Percentiles rank a stretch among this genome's conserved stretches.
phyloP scores from a whole-genome alignment of 129 eudicot genomes.

The Flaveria brownii region DNA sequence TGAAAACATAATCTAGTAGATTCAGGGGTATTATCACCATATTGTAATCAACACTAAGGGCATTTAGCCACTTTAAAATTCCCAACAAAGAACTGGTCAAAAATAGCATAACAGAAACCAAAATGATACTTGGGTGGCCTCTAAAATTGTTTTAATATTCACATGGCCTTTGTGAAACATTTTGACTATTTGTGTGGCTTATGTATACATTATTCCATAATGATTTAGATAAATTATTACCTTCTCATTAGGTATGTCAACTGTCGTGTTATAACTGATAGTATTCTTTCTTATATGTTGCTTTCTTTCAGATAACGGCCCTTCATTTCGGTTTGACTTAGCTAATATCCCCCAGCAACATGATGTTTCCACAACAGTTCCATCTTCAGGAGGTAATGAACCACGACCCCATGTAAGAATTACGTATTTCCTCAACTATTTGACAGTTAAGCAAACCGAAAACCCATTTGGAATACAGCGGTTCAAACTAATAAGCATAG shows the following conservation, averaged over 20 bases:
- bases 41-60: too few relatives aligned
- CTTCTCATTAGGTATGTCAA: conserved; percentile 41
- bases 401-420: conserved; percentile 67
- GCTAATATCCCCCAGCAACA: conserved; percentile 46
- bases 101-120: too few relatives aligned
- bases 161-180: too few relatives aligned
- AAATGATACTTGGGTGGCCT: too few relatives aligned
- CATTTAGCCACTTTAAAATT: too few relatives aligned
- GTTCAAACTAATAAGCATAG: conserved; percentile 16
- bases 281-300: conserved; percentile 33
- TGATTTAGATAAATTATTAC: conserved; percentile 20
- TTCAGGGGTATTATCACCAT: too few relatives aligned
- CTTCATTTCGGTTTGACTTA: conserved; percentile 39
- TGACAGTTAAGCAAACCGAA: conserved; percentile 16
- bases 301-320: conserved; percentile 44
- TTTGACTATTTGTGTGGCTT: too few relatives aligned
- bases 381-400: conserved; percentile 44
- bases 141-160: too few relatives aligned
- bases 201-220: too few relatives aligned
- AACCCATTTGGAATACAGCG: conserved; percentile 3
- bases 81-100: too few relatives aligned
- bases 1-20: too few relatives aligned
- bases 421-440: conserved; percentile 78
- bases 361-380: conserved; percentile 22
- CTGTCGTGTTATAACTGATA: conserved; percentile 54